These are phyloP conservation scores for Garcia nutans DNA, from an alignment of 345 rosid genomes.

Conservation along the genomic window DNA sequence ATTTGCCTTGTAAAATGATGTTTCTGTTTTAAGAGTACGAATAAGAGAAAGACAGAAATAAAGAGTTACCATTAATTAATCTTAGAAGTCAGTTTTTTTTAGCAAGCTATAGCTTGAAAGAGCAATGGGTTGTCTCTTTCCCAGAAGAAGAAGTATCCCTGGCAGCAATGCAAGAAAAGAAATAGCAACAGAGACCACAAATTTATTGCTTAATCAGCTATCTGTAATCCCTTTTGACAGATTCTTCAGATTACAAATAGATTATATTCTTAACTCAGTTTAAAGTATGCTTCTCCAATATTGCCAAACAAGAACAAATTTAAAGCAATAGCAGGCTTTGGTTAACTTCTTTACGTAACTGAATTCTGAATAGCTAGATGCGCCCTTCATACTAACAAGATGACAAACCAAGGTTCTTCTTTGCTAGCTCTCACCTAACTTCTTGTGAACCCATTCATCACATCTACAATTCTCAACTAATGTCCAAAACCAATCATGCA, in stretches of 20 bases:
- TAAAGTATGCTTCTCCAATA: too few relatives aligned
- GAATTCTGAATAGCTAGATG: not conserved
- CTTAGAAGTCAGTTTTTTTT: not conserved
- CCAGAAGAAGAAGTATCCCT: slow-evolving; percentile 9
- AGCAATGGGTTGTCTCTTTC: slow-evolving; percentile 12
- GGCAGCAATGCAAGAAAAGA: not conserved
- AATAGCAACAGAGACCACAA: not conserved
- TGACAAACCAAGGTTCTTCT: not conserved
- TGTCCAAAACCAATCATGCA: too few relatives aligned
- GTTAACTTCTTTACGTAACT: slow-evolving; percentile 20
- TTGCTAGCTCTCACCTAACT: slow-evolving; percentile 17
- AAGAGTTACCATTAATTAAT: not conserved
- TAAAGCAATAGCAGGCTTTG: slow-evolving; percentile 6
- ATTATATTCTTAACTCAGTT: slow-evolving; percentile 11
- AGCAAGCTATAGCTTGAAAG: not conserved
- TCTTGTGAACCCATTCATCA: not conserved
- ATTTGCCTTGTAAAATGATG: not conserved
- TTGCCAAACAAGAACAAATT: slow-evolving; percentile 15
- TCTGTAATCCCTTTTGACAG: not conserved
- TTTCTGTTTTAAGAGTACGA: not conserved
- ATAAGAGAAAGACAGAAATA: not conserved
- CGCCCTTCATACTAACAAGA: slow-evolving; percentile 6
- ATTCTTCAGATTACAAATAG: not conserved
- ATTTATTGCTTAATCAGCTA: slow-evolving; percentile 1
- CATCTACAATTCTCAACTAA: not conserved